Percentiles rank a stretch among this genome's conserved stretches.
phyloP scores from a whole-genome alignment of 768 basidiomycete species.

The Pleurotus eryngii region DNA sequence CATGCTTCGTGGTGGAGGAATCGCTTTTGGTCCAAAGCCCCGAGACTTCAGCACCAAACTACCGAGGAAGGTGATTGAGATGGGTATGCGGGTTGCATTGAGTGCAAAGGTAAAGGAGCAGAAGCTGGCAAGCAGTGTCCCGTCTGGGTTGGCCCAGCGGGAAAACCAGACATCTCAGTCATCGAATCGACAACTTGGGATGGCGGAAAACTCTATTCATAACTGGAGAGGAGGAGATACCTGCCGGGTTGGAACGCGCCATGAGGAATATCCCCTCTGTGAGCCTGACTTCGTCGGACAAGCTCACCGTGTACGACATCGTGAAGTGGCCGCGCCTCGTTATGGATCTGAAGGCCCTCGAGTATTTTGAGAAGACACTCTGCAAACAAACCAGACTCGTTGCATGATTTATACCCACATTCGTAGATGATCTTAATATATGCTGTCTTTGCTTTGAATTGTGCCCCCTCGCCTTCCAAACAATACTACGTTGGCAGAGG shows the following conservation, averaged over 20 bases:
- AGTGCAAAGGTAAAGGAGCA: constrained; percentile 79
- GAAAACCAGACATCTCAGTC: constrained; percentile 67
- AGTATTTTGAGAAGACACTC: constrained; percentile 66
- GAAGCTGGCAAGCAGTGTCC: constrained; percentile 68
- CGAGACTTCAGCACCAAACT: constrained; percentile 90
- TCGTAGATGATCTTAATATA: too few species aligned
- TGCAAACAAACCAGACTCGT: constrained; percentile 29
- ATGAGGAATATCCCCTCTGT: constrained; percentile 72
- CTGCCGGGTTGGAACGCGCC: constrained; percentile 55
- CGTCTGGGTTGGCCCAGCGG: constrained; percentile 66
- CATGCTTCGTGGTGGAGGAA: constrained; percentile 87
- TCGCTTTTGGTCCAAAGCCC: constrained; percentile 88
- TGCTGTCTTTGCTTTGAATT: too few species aligned
- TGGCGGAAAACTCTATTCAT: constrained; percentile 77
- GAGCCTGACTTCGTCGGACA: constrained; percentile 57
- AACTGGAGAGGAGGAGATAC: constrained; percentile 55
- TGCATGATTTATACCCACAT: too few species aligned
- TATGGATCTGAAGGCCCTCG: constrained; percentile 80
- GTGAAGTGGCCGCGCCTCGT: constrained; percentile 82
- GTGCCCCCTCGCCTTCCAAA: too few species aligned
- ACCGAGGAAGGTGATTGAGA: constrained; percentile 87
- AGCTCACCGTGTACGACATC: constrained; percentile 78
- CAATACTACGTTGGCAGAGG: too few species aligned
- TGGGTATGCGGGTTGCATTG: constrained; percentile 90
- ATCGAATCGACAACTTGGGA: constrained; percentile 60